phyloP scores from a whole-genome alignment of 257 asterid genomes.

The Forsythia suspensa region DNA sequence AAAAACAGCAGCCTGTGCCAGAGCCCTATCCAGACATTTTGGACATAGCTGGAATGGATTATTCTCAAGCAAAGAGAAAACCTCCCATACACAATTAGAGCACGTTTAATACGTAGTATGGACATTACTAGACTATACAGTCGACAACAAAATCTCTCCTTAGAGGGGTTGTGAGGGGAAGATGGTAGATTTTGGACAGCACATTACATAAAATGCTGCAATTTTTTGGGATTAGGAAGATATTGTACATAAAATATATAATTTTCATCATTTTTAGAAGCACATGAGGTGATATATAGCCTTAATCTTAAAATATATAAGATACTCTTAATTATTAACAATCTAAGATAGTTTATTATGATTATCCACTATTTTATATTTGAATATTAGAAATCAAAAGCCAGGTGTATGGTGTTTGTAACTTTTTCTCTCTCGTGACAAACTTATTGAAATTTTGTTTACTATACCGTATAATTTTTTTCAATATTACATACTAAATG shows the following conservation, averaged over 20 bases:
- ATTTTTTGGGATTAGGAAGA: neutral
- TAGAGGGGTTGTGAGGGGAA: too few species aligned
- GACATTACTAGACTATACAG: neutral
- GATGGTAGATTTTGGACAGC: neutral
- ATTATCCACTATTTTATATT: neutral
- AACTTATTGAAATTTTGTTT: too few species aligned
- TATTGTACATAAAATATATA: neutral
- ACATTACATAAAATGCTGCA: neutral
- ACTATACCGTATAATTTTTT: too few species aligned
- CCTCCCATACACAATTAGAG: slow-evolving; percentile 74
- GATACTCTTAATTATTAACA: neutral
- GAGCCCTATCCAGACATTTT: slow-evolving; percentile 51
- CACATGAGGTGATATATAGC: neutral
- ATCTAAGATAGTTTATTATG: neutral
- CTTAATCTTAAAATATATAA: neutral
- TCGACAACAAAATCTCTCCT: neutral
- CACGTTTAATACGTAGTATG: neutral
- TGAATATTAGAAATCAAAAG: too few species aligned
- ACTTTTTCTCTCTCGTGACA: too few species aligned
- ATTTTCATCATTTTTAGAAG: neutral
- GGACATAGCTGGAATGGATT: slow-evolving; percentile 82
- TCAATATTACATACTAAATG: too few species aligned
- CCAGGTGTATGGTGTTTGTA: too few species aligned
- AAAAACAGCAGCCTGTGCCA: slow-evolving; percentile 14
- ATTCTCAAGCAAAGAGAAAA: slow-evolving; percentile 76